Evolutionary conservation across 257 asterid genomes (phyloP).

Genomic region (Gardenia jasminoides): DNA sequence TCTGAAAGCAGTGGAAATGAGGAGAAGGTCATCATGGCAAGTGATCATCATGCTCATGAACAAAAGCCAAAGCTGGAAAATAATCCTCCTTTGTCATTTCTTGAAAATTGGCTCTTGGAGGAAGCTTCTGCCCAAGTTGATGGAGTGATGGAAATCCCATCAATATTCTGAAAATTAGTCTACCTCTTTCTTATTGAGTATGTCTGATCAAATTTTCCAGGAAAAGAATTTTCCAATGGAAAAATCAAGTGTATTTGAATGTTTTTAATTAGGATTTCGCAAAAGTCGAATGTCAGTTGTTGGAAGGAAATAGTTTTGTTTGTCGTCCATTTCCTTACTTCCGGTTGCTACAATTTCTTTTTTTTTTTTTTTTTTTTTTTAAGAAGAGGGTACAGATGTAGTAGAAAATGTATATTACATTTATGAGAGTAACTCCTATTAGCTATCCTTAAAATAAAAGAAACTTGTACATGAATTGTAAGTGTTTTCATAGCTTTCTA

Average conservation of each 20-base stretch:
- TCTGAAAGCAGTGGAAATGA: conserved; percentile 37
- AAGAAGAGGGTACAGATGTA: neutral
- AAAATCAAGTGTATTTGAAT: neutral
- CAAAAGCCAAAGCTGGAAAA: conserved; percentile 32
- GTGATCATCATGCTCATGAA: conserved; percentile 12
- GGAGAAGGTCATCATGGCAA: conserved; percentile 19
- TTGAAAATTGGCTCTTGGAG: conserved; percentile 88
- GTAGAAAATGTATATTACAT: neutral
- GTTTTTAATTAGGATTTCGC: neutral
- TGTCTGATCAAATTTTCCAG: too few relatives aligned
- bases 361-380: neutral
- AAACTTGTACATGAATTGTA: too few relatives aligned
- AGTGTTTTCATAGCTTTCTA: neutral
- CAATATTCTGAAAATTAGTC: conserved; percentile 45
- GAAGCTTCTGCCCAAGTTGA: conserved; percentile 69
- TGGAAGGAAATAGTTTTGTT: neutral
- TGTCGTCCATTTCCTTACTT: neutral
- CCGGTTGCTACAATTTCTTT: too few relatives aligned
- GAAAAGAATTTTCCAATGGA: neutral
- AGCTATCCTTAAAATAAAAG: neutral
- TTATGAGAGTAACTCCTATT: neutral
- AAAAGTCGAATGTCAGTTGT: neutral
- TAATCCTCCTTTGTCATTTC: conserved; percentile 65
- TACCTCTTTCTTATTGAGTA: too few relatives aligned
- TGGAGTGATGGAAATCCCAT: conserved; percentile 60